These are phyloP conservation scores for Allomyces macrogynus DNA, from an alignment of 192 early-diverging fungal species.

Conservation along the genomic window DNA sequence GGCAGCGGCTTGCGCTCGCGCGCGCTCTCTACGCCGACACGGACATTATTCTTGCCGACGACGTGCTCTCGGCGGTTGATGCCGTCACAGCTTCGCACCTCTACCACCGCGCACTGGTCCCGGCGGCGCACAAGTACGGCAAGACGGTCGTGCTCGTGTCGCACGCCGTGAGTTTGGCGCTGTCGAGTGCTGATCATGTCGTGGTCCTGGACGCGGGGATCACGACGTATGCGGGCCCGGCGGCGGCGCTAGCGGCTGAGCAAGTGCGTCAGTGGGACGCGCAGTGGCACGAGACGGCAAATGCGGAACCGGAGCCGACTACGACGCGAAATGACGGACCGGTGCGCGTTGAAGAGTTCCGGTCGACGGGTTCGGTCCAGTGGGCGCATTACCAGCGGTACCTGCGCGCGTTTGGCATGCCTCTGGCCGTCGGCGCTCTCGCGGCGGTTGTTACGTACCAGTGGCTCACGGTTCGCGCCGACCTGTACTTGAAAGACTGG, in stretches of 20 bases:
- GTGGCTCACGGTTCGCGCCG: neutral
- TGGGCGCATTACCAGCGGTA: slow-evolving; percentile 2
- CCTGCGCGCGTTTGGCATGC: slow-evolving; percentile 1
- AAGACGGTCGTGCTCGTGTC: neutral
- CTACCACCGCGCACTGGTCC: slow-evolving; percentile 17
- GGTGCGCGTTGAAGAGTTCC: no score
- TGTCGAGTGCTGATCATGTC: neutral
- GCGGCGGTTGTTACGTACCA: neutral
- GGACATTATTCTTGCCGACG: slow-evolving; percentile 56
- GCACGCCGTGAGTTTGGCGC: neutral
- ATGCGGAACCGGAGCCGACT: neutral
- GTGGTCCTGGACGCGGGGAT: neutral
- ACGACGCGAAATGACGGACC: neutral
- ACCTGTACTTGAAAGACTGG: neutral
- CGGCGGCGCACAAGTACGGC: slow-evolving; percentile 10
- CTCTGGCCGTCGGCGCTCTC: neutral
- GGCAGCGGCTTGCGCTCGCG: slow-evolving; percentile 55
- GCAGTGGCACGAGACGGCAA: neutral
- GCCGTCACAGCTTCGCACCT: slow-evolving; percentile 21
- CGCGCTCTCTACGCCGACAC: slow-evolving; percentile 55
- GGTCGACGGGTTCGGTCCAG: no score
- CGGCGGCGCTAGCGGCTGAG: neutral
- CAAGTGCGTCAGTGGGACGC: neutral
- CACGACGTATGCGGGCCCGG: no score
- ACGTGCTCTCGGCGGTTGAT: slow-evolving; percentile 45